Percentiles rank a stretch among this genome's conserved stretches.
Evolutionary conservation across 352 stramenopile genomes (phyloP).

Genomic region (Globisporangium sylvaticum): DNA sequence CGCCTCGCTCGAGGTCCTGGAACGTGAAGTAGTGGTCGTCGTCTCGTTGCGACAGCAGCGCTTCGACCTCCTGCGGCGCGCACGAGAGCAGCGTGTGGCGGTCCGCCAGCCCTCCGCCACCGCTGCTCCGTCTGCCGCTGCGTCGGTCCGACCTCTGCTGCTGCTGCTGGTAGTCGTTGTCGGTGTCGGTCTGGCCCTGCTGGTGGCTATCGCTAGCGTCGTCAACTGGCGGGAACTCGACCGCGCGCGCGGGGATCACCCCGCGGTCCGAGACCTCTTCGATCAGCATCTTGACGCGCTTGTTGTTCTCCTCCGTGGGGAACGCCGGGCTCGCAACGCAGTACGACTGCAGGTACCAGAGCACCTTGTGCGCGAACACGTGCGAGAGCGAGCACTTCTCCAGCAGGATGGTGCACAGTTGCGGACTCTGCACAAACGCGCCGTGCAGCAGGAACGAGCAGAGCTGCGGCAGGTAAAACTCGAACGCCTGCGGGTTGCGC

Average conservation of each 20-base stretch:
- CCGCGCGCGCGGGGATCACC: slow-evolving; percentile 32
- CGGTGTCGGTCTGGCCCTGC: slow-evolving; percentile 12
- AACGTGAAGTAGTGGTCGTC: slow-evolving; percentile 78
- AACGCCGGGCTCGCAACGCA: slow-evolving; percentile 63
- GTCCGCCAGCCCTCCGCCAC: slow-evolving; percentile 7
- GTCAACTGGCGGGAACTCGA: slow-evolving; percentile 28
- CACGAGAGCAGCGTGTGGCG: slow-evolving; percentile 19
- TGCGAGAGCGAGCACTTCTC: slow-evolving; percentile 80
- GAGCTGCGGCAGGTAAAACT: slow-evolving; percentile 83
- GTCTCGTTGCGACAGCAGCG: slow-evolving; percentile 33
- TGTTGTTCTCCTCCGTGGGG: slow-evolving; percentile 40
- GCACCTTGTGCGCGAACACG: slow-evolving; percentile 82
- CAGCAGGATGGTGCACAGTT: slow-evolving; percentile 65
- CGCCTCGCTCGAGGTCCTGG: slow-evolving; percentile 42
- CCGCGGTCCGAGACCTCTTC: slow-evolving; percentile 70
- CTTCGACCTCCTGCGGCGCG: slow-evolving; percentile 44
- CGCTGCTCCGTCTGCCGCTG: slow-evolving; percentile 3
- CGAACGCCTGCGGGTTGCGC: slow-evolving; percentile 58
- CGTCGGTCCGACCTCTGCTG: slow-evolving; percentile 13
- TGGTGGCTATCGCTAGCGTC: not conserved
- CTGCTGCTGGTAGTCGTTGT: slow-evolving; percentile 20
- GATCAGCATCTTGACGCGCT: slow-evolving; percentile 76
- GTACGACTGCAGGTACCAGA: slow-evolving; percentile 83
- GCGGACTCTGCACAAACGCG: slow-evolving; percentile 56
- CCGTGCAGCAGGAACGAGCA: slow-evolving; percentile 81